Evolutionary conservation across 495 filamentous ascomycete genomes (phyloP), one percentile per base, ranked within the genome.

Genomic region (Podospora bellae-mahoneyi): DNA sequence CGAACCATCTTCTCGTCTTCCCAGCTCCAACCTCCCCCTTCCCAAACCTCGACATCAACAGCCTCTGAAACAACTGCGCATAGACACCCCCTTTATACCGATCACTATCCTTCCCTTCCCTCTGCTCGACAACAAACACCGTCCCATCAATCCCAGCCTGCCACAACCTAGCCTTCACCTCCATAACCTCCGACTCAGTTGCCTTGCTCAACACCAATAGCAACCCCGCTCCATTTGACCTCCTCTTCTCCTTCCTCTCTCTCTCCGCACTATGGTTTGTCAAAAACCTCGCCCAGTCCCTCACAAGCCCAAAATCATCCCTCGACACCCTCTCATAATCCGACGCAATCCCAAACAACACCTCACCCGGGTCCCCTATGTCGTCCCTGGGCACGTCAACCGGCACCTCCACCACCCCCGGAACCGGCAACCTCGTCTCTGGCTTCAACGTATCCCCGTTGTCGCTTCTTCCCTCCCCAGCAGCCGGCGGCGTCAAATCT

Each of bases 341-440:
- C 55, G 55, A 58, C n/a, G 23, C 55, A 26, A 58, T 58, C 55
- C 55, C 55, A 58, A 58, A 58, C 55, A 58, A 19, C n/a, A 58
- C 23, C 55, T 26, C 55, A 10, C n/a, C n/a, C 10, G 55, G n/a
- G 4, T 58, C 23, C 4, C n/a, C 55, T 19, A 20, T 58, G 0
- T 58, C 23, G 2, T 26, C 55, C 23, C 23, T 18, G 9, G 55
- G 6, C 4, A 58, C 55, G 6, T 58, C 55, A 58, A 58, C 18
- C 15, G 23, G n/a, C 55, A 58, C 9, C 39, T 26, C 23, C 55
- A 20, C 23, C 10, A 20, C 55, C 55, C 39, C 39, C 39, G 39
- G 39, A 23, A 23, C 18, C 55, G 23, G n/a, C 18, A 58, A 3
- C 39, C 55, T 58, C 1, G n/a, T 23, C 23, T 58, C 55, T n/a